These are phyloP conservation scores for Globisporangium takayamanum DNA, from an alignment of 352 stramenopile genomes.

Conservation along the genomic window DNA sequence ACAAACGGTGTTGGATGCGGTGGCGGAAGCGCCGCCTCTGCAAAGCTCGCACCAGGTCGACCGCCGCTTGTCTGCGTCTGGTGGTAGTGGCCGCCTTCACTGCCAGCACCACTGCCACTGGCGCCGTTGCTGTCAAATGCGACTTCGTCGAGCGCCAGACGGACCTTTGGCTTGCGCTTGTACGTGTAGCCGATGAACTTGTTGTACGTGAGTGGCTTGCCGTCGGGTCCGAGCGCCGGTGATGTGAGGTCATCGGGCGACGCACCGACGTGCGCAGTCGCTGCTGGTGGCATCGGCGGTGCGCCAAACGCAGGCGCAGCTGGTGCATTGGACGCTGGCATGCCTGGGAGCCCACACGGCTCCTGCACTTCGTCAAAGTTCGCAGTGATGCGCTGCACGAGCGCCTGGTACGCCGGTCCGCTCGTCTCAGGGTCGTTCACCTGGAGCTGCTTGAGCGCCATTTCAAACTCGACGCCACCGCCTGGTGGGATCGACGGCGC, in stretches of 20 bases:
- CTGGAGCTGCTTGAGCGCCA: slow-evolving; percentile 88
- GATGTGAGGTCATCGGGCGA: slow-evolving; percentile 19
- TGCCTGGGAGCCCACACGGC: slow-evolving; percentile 24
- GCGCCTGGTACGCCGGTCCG: slow-evolving; percentile 54
- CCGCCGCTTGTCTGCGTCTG: too few relatives aligned
- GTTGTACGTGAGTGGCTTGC: slow-evolving; percentile 84
- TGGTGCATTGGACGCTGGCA: slow-evolving; percentile 4
- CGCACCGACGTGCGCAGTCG: slow-evolving; percentile 4
- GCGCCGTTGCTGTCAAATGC: slow-evolving; percentile 35
- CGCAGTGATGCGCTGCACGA: slow-evolving; percentile 85
- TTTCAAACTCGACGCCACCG: slow-evolving; percentile 81
- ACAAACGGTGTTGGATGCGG: not conserved
- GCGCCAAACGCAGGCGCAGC: not conserved
- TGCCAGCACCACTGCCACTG: not conserved
- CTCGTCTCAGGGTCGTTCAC: slow-evolving; percentile 31
- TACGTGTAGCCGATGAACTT: slow-evolving; percentile 92
- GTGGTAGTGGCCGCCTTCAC: not conserved
- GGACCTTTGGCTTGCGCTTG: slow-evolving; percentile 82
- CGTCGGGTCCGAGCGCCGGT: slow-evolving; percentile 50
- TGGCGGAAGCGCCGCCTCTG: not conserved
- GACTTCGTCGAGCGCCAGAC: slow-evolving; percentile 69
- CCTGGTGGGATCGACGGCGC: slow-evolving; percentile 81
- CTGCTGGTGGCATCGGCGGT: slow-evolving; percentile 4
- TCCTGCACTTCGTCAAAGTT: slow-evolving; percentile 97
- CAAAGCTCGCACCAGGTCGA: not conserved